phyloP scores from a whole-genome alignment of 2,329 filamentous ascomycete genomes.

The Talaromyces sp. region DNA sequence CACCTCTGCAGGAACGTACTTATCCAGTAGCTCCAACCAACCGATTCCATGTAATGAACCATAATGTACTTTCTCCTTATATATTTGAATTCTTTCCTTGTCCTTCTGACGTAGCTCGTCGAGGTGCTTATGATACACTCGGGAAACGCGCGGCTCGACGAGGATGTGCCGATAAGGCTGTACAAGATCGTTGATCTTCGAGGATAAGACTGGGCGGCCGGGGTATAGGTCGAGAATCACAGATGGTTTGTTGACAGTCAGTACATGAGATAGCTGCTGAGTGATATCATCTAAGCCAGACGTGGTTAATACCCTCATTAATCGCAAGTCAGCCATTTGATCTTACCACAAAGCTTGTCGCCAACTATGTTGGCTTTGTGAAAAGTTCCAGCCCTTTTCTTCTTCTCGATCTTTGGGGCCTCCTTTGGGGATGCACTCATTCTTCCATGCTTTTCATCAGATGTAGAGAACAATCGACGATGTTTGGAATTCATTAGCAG shows the following conservation, averaged over 20 bases:
- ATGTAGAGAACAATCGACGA: not conserved
- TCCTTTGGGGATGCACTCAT: not conserved
- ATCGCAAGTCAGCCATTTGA: not conserved
- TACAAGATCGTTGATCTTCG: constrained; percentile 68
- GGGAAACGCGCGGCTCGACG: constrained; percentile 64
- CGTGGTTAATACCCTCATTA: not conserved
- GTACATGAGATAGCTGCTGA: constrained; percentile 63
- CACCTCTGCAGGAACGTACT: constrained; percentile 31
- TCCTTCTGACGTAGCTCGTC: constrained; percentile 52
- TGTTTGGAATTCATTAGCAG: not conserved
- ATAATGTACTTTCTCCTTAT: constrained; percentile 11
- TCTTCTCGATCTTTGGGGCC: not conserved
- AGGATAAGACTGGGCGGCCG: constrained; percentile 73
- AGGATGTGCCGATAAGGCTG: constrained; percentile 79
- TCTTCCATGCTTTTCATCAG: not conserved
- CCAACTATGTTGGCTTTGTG: constrained; percentile 27
- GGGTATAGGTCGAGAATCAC: constrained; percentile 87
- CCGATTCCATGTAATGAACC: constrained; percentile 28
- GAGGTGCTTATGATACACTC: constrained; percentile 59
- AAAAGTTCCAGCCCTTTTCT: not conserved
- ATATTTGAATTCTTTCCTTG: constrained; percentile 46
- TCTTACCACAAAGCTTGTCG: constrained; percentile 35
- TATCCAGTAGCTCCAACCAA: constrained; percentile 39
- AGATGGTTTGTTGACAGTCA: constrained; percentile 70
- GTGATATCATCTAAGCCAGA: constrained; percentile 60